A percentile compares a stretch with the other conserved stretches of the same genome.
phyloP scores from a whole-genome alignment of 805 yeast species.

The Spathaspora boniae region DNA sequence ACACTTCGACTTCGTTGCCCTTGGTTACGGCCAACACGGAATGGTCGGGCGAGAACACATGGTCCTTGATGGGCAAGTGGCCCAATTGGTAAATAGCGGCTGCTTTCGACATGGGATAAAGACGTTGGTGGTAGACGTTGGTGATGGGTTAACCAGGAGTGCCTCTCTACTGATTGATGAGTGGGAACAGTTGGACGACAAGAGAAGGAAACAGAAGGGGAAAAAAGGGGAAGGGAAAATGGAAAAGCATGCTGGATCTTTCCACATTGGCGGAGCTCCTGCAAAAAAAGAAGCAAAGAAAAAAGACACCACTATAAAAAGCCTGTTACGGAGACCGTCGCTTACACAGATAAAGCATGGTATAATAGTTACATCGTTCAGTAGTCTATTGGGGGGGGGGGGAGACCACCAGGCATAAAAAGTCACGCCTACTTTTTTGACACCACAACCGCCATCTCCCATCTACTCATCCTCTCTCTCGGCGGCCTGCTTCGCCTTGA shows the following conservation, averaged over 20 bases:
- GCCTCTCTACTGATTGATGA: conserved; percentile 21
- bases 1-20: conserved; percentile 71
- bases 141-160: conserved; percentile 13
- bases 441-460: too few relatives aligned
- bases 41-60: conserved; percentile 73
- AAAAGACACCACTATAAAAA: too few relatives aligned
- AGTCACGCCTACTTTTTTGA: too few relatives aligned
- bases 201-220: neutral
- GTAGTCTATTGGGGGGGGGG: too few relatives aligned
- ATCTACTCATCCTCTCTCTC: conserved; percentile 4
- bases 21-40: conserved; percentile 74
- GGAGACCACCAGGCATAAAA: too few relatives aligned
- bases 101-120: conserved; percentile 14
- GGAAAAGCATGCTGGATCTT: neutral
- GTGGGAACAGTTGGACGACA: neutral
- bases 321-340: too few relatives aligned
- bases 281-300: too few relatives aligned
- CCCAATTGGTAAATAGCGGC: conserved; percentile 62
- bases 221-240: conserved; percentile 1
- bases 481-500: conserved; percentile 23
- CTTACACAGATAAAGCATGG: too few relatives aligned
- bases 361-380: too few relatives aligned
- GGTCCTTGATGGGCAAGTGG: conserved; percentile 85
- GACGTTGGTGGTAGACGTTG: neutral
- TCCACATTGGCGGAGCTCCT: too few relatives aligned